Base-by-base conservation (phyloP, 306 rosid genomes). In the Medicago ruthenica region DNA sequence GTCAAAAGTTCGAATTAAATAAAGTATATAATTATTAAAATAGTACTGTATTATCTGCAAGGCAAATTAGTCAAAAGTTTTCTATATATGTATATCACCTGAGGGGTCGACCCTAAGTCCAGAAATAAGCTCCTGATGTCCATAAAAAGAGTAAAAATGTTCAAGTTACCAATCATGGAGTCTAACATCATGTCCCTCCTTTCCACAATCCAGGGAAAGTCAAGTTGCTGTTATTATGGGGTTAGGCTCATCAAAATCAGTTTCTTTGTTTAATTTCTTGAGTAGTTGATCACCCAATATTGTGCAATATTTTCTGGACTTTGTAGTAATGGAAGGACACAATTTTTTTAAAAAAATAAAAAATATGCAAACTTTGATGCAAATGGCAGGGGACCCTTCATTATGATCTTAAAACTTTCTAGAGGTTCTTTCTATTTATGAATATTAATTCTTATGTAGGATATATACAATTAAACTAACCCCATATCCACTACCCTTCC, bases 221-320 rank as follows among this genome's bases (percentile, higher is more conserved):
- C 31, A 17, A 6, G 18, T 50, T 50, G 8, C 51, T 27, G 53
- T 69, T 47, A 41, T 41, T 21, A 64, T 45, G 73, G 67, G 60
- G 79, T 71, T 53, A 78, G 75, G 68, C 11, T 12, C 83, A 82
- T 45, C 75, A 76, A 60, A 65, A 68, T 79, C 4, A 34, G 86
- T 17, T 45, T 68, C 68, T 27, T 59, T 81, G 72, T 72, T 50
- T 50, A 50, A n/a, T 50, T 77, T 69, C 73, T 57, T 54, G 27
- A 42, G 20, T 48, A 14, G 67, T 45, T 79, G 13, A 74, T 40
- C 79, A 86, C 84, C 79, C 14, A 74, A 76, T 71, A 57, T 16
- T 16, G 79, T 75, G 89, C 96, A 84, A 37, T 77, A 73, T 86
- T 81, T 77, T 80, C 80, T 59, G 89, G 87, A 75, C 60, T 74